Conservation (phyloP, 768 basidiomycete species). For the Leccinum sublutescens region DNA sequence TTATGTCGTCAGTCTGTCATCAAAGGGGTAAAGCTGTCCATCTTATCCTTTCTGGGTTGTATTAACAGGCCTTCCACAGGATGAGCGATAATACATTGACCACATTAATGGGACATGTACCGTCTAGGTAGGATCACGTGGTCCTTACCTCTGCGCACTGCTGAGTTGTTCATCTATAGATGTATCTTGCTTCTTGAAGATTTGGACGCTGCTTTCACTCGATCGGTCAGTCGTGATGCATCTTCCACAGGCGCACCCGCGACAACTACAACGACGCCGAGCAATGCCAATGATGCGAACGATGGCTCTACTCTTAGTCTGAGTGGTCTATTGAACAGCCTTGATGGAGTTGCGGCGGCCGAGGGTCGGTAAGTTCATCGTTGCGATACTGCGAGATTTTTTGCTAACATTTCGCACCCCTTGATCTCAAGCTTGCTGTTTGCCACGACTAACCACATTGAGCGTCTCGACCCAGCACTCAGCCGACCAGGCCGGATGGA, state of each 20-base stretch:
- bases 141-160: slow-evolving; percentile 6
- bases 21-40: slow-evolving; percentile 64
- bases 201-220: slow-evolving; percentile 89
- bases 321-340: slow-evolving; percentile 81
- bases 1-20: slow-evolving; percentile 85
- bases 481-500: slow-evolving; percentile 90
- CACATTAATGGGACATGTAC: slow-evolving; percentile 86
- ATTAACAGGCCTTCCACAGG: slow-evolving; percentile 37
- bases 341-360: slow-evolving; percentile 83
- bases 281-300: slow-evolving; percentile 45
- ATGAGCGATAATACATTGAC: slow-evolving; percentile 91
- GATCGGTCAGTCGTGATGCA: slow-evolving; percentile 79
- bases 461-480: slow-evolving; percentile 86
- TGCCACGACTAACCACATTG: slow-evolving; percentile 92
- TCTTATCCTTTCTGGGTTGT: slow-evolving; percentile 1
- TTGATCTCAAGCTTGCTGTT: slow-evolving; percentile 63
- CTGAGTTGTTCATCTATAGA: slow-evolving; percentile 38
- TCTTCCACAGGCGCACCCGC: slow-evolving; percentile 75
- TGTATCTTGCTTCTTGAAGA: slow-evolving; percentile 94
- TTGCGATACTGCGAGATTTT: slow-evolving; percentile 9
- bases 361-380: slow-evolving; percentile 69
- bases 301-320: slow-evolving; percentile 84
- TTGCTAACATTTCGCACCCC: slow-evolving; percentile 19
- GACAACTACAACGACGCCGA: slow-evolving; percentile 41
- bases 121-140: slow-evolving; percentile 56